These are phyloP conservation scores for Tuber brumale DNA, from an alignment of 495 filamentous ascomycete genomes.

Conservation along the genomic window DNA sequence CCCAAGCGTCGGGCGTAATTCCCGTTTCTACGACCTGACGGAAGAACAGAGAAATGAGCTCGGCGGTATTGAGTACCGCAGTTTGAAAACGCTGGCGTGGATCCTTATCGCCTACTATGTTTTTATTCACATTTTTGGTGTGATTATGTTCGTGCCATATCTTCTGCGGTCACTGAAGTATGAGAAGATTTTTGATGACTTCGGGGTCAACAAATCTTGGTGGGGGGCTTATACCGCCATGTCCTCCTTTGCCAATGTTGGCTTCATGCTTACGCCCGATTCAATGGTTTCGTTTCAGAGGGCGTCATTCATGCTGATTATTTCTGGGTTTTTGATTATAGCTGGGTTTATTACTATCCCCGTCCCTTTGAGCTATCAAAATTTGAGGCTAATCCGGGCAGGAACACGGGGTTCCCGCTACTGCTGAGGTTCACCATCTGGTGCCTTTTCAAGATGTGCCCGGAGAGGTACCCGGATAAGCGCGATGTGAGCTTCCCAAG, in stretches of 20 bases:
- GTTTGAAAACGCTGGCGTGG: constrained; percentile 73
- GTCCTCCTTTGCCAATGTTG: constrained; percentile 81
- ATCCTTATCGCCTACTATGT: constrained; percentile 73
- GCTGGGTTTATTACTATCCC: constrained; percentile 47
- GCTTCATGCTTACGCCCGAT: constrained; percentile 81
- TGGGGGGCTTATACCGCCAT: constrained; percentile 83
- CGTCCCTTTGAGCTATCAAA: background rate
- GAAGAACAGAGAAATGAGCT: constrained; percentile 89
- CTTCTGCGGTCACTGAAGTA: constrained; percentile 57
- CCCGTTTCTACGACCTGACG: constrained; percentile 74
- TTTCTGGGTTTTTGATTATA: constrained; percentile 75
- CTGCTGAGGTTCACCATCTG: constrained; percentile 89
- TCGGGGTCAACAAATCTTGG: constrained; percentile 64
- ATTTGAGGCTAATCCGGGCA: constrained; percentile 4
- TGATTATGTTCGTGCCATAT: constrained; percentile 69
- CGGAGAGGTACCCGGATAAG: constrained; percentile 45
- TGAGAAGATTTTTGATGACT: constrained; percentile 53
- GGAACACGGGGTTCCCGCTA: constrained; percentile 90
- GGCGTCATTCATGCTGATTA: constrained; percentile 64
- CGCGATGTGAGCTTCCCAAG: constrained; percentile 39
- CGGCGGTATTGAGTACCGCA: constrained; percentile 89
- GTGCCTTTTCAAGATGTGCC: constrained; percentile 52
- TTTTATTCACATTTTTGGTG: constrained; percentile 65
- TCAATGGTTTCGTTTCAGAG: constrained; percentile 82
- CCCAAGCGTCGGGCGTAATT: constrained; percentile 84